phyloP scores from a whole-genome alignment of 768 basidiomycete species.

The Tylopilus cervinicoccineus region DNA sequence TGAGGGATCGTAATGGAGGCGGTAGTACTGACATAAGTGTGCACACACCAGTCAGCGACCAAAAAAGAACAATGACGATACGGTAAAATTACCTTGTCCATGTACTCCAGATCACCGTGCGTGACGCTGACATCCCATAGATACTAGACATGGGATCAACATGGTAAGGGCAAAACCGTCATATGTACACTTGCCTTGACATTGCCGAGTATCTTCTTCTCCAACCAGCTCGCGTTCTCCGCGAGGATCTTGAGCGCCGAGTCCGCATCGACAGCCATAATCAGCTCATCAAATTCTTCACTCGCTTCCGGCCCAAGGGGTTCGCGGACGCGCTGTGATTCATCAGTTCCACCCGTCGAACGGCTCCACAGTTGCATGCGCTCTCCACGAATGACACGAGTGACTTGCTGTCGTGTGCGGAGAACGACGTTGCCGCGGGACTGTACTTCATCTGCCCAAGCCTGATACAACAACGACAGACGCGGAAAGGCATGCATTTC shows the following conservation, averaged over 20 bases:
- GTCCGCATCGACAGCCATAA: slow-evolving; percentile 8
- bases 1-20: neutral
- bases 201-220: neutral
- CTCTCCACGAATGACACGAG: neutral
- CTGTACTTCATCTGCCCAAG: neutral
- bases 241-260: slow-evolving; percentile 1
- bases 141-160: neutral
- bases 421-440: neutral
- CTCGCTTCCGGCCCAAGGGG: neutral
- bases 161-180: too few relatives aligned
- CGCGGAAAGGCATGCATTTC: slow-evolving; percentile 7
- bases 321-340: neutral
- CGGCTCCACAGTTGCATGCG: slow-evolving; percentile 4
- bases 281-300: slow-evolving; percentile 3
- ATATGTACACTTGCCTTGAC: neutral
- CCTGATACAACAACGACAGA: slow-evolving; percentile 2
- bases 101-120: neutral
- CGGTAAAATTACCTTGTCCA: neutral
- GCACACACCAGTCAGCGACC: neutral
- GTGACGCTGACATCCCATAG: neutral
- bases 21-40: neutral
- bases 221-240: neutral
- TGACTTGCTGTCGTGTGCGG: neutral
- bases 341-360: slow-evolving; percentile 3
- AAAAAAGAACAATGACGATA: neutral